Evolutionary conservation across 768 basidiomycete genomes (phyloP).

Genomic region (Lentinula sp.): DNA sequence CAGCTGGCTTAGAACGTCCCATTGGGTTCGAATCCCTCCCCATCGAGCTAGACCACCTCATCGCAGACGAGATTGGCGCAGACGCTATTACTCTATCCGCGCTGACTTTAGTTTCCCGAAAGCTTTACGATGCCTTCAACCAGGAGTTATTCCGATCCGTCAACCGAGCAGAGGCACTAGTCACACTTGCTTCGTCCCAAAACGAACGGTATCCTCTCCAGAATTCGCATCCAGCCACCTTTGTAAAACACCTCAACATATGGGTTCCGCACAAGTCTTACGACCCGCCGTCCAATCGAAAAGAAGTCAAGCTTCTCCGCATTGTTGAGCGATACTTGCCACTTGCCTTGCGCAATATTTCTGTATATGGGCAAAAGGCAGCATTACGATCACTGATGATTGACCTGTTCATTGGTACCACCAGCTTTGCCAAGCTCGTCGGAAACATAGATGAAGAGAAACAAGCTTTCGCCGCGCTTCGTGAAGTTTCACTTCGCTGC

Average conservation of each 20-base stretch:
- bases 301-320: not conserved
- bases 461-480: not conserved
- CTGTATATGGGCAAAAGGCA: not conserved
- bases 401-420: not conserved
- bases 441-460: not conserved
- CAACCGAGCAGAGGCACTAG: not conserved
- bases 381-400: not conserved
- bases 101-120: not conserved
- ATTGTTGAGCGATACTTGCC: not conserved
- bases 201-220: not conserved
- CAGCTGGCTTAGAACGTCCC: not conserved
- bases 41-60: not conserved
- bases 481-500: not conserved
- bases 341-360: not conserved
- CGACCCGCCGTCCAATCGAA: not conserved
- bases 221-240: not conserved
- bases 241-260: not conserved
- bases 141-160: not conserved
- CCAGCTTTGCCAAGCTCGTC: not conserved
- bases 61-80: not conserved
- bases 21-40: not conserved
- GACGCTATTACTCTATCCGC: not conserved
- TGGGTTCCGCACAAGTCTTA: not conserved
- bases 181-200: not conserved
- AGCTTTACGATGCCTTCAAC: not conserved